Conservation (phyloP, 2,329 filamentous ascomycete genomes). For the Fusarium sp. region DNA sequence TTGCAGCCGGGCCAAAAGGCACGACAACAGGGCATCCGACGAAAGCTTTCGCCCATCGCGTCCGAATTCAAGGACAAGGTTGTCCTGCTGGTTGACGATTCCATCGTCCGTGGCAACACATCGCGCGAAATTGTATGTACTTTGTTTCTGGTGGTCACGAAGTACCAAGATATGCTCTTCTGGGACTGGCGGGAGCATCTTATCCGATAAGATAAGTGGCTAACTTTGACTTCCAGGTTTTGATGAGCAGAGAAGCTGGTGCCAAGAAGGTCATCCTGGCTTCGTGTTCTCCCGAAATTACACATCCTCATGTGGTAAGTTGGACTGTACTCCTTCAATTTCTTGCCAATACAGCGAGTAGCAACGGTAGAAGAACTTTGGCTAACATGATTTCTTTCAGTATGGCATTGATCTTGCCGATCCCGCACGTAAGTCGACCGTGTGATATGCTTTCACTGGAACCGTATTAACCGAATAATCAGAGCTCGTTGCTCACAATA, state of each 20-base stretch:
- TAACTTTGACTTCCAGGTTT: slow-evolving; percentile 37
- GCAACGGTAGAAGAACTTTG: neutral
- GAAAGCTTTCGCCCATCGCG: slow-evolving; percentile 88
- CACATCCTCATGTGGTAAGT: slow-evolving; percentile 86
- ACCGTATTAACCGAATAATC: neutral
- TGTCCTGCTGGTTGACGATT: slow-evolving; percentile 88
- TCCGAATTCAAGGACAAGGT: slow-evolving; percentile 85
- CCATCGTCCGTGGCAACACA: slow-evolving; percentile 80
- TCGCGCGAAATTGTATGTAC: slow-evolving; percentile 75
- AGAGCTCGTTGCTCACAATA: slow-evolving; percentile 57
- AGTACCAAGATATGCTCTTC: neutral
- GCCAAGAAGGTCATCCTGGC: slow-evolving; percentile 86
- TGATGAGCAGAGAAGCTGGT: slow-evolving; percentile 87
- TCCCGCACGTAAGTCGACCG: slow-evolving; percentile 44
- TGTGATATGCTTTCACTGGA: neutral
- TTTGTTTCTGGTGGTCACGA: neutral
- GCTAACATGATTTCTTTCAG: slow-evolving; percentile 27
- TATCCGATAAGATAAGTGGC: neutral
- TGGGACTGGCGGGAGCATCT: neutral
- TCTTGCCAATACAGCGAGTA: neutral
- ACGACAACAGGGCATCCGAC: slow-evolving; percentile 85
- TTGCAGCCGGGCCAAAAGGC: slow-evolving; percentile 66
- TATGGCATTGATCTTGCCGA: slow-evolving; percentile 62
- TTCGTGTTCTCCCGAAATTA: slow-evolving; percentile 84
- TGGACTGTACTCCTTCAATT: neutral